Percentiles rank a stretch among this genome's conserved stretches.
These are phyloP conservation scores for Tetrastigma voinierianum DNA, from an alignment of 164 flowering plant species.

Conservation along the genomic window DNA sequence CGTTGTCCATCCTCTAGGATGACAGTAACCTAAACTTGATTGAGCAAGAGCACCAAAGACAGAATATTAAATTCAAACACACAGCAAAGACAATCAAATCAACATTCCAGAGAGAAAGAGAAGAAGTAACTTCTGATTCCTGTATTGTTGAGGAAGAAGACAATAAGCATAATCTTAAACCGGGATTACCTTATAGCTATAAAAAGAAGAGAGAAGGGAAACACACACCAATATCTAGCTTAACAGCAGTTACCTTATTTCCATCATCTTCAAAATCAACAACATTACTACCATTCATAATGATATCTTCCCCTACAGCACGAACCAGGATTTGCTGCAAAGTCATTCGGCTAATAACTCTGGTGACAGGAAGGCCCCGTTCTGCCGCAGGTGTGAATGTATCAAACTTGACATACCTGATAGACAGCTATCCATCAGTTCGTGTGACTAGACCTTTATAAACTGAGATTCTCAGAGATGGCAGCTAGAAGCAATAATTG, in stretches of 20 bases:
- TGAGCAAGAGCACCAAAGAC: neutral
- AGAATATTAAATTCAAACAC: neutral
- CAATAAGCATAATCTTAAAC: neutral
- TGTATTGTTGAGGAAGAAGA: neutral
- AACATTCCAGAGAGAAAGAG: neutral
- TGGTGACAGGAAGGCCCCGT: conserved; percentile 91
- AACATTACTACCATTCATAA: conserved; percentile 79
- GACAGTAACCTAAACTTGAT: conserved; percentile 60
- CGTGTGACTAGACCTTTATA: neutral
- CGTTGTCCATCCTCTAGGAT: conserved; percentile 75
- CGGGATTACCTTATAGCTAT: neutral
- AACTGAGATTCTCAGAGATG: neutral
- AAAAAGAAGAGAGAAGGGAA: neutral
- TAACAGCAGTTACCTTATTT: conserved; percentile 48
- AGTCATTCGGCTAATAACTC: conserved; percentile 89
- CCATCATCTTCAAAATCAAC: conserved; percentile 77
- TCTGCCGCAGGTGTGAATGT: conserved; percentile 96
- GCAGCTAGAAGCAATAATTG: neutral
- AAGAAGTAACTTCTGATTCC: neutral
- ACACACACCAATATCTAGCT: neutral
- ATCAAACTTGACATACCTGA: conserved; percentile 95
- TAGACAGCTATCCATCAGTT: conserved; percentile 12
- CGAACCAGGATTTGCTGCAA: conserved; percentile 78
- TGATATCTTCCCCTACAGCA: conserved; percentile 80
- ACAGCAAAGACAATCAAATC: neutral